These are phyloP conservation scores for Roridomyces roridus DNA, from an alignment of 768 basidiomycete species.

Conservation along the genomic window DNA sequence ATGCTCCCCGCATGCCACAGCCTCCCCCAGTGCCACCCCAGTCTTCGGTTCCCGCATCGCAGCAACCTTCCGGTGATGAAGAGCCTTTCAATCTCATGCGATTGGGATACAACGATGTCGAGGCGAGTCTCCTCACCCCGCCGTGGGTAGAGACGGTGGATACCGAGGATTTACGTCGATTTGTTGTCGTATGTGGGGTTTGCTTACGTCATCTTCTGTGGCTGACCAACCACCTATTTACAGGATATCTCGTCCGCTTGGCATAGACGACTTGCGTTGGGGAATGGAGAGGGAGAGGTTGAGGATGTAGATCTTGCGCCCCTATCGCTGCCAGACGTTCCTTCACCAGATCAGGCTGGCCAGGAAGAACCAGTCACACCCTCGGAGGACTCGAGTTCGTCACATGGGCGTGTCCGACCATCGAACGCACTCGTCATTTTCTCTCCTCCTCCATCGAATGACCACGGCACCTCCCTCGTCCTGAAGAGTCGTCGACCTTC, in stretches of 20 bases:
- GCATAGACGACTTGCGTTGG: slow-evolving; percentile 13
- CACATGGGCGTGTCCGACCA: too few species aligned
- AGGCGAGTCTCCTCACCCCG: neutral
- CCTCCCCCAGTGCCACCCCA: too few species aligned
- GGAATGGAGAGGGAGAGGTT: neutral
- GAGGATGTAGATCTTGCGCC: neutral
- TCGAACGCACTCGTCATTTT: too few species aligned
- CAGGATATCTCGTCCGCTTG: slow-evolving; percentile 23
- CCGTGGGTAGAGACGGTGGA: neutral
- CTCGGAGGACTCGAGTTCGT: too few species aligned
- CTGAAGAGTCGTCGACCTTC: too few species aligned
- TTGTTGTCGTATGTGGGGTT: slow-evolving; percentile 7
- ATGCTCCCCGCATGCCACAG: slow-evolving; percentile 11
- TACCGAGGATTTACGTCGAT: slow-evolving; percentile 9
- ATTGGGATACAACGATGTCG: slow-evolving; percentile 1
- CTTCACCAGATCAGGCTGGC: too few species aligned
- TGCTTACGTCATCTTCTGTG: neutral
- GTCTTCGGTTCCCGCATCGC: neutral
- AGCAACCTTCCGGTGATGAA: too few species aligned
- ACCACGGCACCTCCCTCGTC: too few species aligned
- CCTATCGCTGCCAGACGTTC: too few species aligned
- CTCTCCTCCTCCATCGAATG: too few species aligned
- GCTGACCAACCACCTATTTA: neutral
- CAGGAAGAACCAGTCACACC: too few species aligned
- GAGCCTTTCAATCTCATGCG: slow-evolving; percentile 8